Conservation (phyloP, 306 rosid species). For the Pyrus communis region DNA sequence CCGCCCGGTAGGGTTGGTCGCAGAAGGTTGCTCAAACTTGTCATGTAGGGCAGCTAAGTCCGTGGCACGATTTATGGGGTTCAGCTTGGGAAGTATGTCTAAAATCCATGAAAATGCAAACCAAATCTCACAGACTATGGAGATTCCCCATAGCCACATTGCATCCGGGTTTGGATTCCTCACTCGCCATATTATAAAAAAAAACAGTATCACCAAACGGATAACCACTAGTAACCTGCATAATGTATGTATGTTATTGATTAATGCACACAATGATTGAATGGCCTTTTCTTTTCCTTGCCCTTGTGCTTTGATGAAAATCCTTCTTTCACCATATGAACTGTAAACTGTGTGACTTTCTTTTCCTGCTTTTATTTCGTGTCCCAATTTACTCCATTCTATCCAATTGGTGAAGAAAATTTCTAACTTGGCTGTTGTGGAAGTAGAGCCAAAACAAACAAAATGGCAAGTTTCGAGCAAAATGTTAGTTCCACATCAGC, state of each 20-base stretch:
- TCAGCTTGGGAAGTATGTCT: conserved; percentile 63
- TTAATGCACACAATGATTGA: background rate
- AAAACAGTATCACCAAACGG: conserved; percentile 33
- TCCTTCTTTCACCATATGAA: too few species aligned
- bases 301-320: too few species aligned
- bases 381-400: too few species aligned
- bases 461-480: too few species aligned
- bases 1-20: conserved; percentile 50
- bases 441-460: too few species aligned
- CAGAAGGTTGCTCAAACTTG: conserved; percentile 55
- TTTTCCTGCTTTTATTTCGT: too few species aligned
- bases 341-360: too few species aligned
- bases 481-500: too few species aligned
- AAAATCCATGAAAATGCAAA: conserved; percentile 79
- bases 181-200: conserved; percentile 55
- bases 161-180: conserved; percentile 69
- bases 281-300: too few species aligned
- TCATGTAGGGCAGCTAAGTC: conserved; percentile 60
- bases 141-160: conserved; percentile 79
- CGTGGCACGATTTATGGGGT: conserved; percentile 74
- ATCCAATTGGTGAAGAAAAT: too few species aligned
- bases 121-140: conserved; percentile 83
- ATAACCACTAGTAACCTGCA: conserved; percentile 47
- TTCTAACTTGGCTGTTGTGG: too few species aligned
- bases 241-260: background rate